A percentile compares a stretch with the other conserved stretches of the same genome.
Conservation (phyloP, 2,329 filamentous ascomycete genomes). For the Thelonectria olida region DNA sequence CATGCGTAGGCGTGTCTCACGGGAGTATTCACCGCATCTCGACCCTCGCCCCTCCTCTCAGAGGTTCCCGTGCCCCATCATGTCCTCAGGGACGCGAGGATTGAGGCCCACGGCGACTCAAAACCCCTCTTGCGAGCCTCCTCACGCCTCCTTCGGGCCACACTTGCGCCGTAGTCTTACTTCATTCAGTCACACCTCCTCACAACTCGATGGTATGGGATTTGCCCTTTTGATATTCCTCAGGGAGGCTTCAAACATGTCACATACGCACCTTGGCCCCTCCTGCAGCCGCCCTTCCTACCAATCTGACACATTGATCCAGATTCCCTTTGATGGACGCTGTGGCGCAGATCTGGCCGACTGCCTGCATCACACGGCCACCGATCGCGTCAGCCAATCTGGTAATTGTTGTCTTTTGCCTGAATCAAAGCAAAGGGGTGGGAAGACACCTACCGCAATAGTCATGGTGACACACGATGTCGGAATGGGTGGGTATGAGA, state of each 20-base stretch:
- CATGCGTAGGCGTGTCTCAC: constrained; percentile 36
- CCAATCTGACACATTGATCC: constrained; percentile 76
- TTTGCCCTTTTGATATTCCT: no score
- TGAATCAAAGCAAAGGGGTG: constrained; percentile 7
- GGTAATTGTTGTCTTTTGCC: not conserved
- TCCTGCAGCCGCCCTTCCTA: constrained; percentile 76
- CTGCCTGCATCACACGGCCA: constrained; percentile 64
- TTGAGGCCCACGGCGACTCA: not conserved
- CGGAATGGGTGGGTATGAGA: constrained; percentile 3
- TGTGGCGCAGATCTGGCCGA: constrained; percentile 91
- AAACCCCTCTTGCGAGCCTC: no score
- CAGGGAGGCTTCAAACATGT: not conserved
- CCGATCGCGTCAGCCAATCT: constrained; percentile 14
- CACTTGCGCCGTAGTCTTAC: no score
- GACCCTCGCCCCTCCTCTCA: constrained; percentile 3
- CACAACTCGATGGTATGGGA: no score
- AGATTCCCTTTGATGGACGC: constrained; percentile 82
- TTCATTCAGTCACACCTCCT: not conserved
- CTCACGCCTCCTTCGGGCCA: no score
- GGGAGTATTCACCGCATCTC: constrained; percentile 20
- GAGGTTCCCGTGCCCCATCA: not conserved
- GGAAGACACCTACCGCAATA: constrained; percentile 35
- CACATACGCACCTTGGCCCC: constrained; percentile 75
- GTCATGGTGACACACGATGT: constrained; percentile 32
- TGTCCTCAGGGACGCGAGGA: not conserved